phyloP scores from a whole-genome alignment of 148 eudicot genomes.

The Euryodendron excelsum region DNA sequence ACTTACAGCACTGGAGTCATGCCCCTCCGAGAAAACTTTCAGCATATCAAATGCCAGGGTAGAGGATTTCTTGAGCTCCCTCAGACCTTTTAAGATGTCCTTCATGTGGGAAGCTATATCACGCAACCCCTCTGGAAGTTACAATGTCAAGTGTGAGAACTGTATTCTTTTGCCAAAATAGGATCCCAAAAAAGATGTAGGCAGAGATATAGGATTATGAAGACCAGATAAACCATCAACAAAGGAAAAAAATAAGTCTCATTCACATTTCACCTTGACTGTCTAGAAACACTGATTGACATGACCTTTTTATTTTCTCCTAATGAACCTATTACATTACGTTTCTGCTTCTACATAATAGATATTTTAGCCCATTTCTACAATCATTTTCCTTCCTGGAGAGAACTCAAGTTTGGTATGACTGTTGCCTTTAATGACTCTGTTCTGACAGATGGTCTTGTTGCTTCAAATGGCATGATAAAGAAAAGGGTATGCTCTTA shows the following conservation, averaged over 20 bases:
- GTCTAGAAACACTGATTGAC: neutral
- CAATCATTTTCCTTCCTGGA: neutral
- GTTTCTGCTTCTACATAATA: neutral
- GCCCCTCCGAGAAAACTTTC: slow-evolving; percentile 39
- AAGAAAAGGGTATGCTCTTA: neutral
- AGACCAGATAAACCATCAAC: neutral
- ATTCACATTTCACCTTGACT: neutral
- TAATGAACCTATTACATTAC: neutral
- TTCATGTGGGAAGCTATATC: slow-evolving; percentile 38
- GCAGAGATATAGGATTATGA: neutral
- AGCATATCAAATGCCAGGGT: slow-evolving; percentile 45
- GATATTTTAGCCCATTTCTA: neutral
- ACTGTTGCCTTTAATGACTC: neutral
- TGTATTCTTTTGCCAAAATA: neutral
- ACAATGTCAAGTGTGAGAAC: neutral
- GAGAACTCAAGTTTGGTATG: neutral
- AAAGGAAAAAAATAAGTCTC: too few relatives aligned
- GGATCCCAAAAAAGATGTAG: neutral
- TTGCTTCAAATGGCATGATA: neutral
- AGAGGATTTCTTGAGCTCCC: slow-evolving; percentile 49
- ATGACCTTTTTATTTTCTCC: neutral
- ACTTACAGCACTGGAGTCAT: slow-evolving; percentile 45
- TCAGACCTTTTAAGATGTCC: slow-evolving; percentile 44
- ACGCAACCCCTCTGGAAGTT: slow-evolving; percentile 41
- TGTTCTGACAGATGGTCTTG: neutral